These are phyloP conservation scores for Hymenoscyphus infarciens DNA, from an alignment of 2,329 filamentous ascomycete genomes.

Conservation along the genomic window DNA sequence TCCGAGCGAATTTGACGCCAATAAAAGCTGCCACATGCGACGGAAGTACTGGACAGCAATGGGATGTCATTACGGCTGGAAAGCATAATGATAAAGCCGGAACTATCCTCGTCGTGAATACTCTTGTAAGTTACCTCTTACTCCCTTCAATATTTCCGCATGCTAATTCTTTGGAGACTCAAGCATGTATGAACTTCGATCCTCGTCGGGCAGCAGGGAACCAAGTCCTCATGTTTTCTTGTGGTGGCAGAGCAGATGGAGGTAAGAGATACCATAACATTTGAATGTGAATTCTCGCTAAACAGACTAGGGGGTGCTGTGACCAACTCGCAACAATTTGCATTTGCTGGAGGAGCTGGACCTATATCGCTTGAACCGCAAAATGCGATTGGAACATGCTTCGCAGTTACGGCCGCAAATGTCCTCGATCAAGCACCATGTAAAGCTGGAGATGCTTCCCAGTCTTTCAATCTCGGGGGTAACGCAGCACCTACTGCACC, in stretches of 20 bases:
- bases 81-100: constrained; percentile 47
- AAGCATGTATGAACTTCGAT: constrained; percentile 58
- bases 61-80: constrained; percentile 46
- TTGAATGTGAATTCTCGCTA: constrained; percentile 9
- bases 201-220: constrained; percentile 48
- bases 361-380: constrained; percentile 44
- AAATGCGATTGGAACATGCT: constrained; percentile 46
- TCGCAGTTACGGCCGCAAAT: constrained; percentile 42
- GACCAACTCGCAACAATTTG: constrained; percentile 50
- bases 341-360: constrained; percentile 42
- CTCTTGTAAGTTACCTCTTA: constrained; percentile 38
- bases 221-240: constrained; percentile 56
- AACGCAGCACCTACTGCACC: constrained; percentile 9
- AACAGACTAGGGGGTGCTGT: constrained; percentile 41
- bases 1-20: constrained; percentile 43
- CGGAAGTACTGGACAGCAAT: constrained; percentile 40
- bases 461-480: constrained; percentile 41
- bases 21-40: constrained; percentile 42
- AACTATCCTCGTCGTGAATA: constrained; percentile 52
- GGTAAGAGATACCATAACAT: constrained; percentile 30
- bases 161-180: constrained; percentile 39
- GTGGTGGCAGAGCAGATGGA: constrained; percentile 55
- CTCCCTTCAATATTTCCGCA: not conserved
- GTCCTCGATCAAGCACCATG: constrained; percentile 45
- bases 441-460: constrained; percentile 38